Percentiles rank a stretch among this genome's conserved stretches.
These are phyloP conservation scores for Piromyces finnis DNA, from an alignment of 192 early-diverging fungal species.

Conservation along the genomic window DNA sequence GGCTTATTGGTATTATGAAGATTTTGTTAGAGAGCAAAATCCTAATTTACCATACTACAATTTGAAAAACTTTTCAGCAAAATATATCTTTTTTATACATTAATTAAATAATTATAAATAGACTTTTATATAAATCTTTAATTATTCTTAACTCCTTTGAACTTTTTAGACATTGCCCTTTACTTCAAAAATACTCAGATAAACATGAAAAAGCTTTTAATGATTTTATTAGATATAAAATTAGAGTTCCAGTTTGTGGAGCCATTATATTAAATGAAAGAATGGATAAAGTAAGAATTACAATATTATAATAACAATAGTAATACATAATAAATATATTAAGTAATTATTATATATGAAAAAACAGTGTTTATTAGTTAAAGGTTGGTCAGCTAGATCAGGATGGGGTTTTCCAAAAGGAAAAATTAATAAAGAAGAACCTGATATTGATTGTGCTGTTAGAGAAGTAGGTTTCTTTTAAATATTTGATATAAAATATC, in stretches of 20 bases:
- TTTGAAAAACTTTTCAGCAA: conserved; percentile 65
- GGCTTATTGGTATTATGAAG: conserved; percentile 98
- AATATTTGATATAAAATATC: too few relatives aligned
- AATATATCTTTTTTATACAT: conserved; percentile 34
- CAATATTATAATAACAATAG: not conserved
- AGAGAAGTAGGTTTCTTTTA: conserved; percentile 49
- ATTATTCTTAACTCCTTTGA: conserved; percentile 9
- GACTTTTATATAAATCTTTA: not conserved
- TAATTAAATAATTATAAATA: too few relatives aligned
- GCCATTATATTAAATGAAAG: conserved; percentile 78
- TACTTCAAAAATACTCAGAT: conserved; percentile 72
- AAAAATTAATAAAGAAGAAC: conserved; percentile 96
- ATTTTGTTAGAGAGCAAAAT: conserved; percentile 82
- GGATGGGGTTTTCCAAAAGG: conserved; percentile 98
- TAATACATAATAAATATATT: too few relatives aligned
- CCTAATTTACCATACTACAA: conserved; percentile 62
- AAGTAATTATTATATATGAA: too few relatives aligned
- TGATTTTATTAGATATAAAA: conserved; percentile 90
- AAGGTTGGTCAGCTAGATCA: conserved; percentile 74
- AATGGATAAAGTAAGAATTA: conserved; percentile 41
- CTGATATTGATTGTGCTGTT: conserved; percentile 66
- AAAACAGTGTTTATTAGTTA: conserved; percentile 65
- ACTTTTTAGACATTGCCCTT: conserved; percentile 79
- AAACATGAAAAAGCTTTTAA: conserved; percentile 77
- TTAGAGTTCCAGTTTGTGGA: conserved; percentile 89